A percentile compares a stretch with the other conserved stretches of the same genome.
These are phyloP conservation scores for Colletotrichum truncatum DNA, from an alignment of 2,329 filamentous ascomycete species.

Conservation along the genomic window DNA sequence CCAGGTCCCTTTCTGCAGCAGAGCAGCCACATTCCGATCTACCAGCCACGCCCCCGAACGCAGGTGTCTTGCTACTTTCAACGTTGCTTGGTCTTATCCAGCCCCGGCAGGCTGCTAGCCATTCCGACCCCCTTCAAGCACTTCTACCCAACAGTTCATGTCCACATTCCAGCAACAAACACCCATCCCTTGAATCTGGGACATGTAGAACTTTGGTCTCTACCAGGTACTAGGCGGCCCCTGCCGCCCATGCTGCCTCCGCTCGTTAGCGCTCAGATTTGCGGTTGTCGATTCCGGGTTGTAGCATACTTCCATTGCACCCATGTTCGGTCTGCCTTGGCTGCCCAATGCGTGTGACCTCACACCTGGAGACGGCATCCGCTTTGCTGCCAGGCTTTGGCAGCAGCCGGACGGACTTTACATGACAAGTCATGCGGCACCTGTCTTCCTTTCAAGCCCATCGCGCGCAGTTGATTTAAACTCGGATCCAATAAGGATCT, in stretches of 20 bases:
- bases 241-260: not conserved
- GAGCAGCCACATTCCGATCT: conserved; percentile 4
- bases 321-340: not conserved
- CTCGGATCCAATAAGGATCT: not conserved
- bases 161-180: not conserved
- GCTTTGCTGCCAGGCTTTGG: not conserved
- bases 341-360: not conserved
- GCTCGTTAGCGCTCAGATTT: not conserved
- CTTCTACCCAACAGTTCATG: not conserved
- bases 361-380: not conserved
- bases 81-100: not conserved
- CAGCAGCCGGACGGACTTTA: not conserved
- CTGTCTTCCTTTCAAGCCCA: not conserved
- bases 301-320: not conserved
- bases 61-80: not conserved
- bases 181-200: not conserved
- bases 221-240: not conserved
- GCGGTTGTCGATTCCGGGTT: not conserved
- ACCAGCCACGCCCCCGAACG: not conserved
- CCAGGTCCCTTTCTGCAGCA: conserved; percentile 15
- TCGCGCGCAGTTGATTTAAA: not conserved
- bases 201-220: not conserved
- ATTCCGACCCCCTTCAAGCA: no score
- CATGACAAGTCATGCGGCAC: not conserved
- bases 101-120: not conserved